Evolutionary conservation across 805 yeast genomes (phyloP), one percentile per base, ranked within the genome.

Genomic region (Wickerhamiella brachini): DNA sequence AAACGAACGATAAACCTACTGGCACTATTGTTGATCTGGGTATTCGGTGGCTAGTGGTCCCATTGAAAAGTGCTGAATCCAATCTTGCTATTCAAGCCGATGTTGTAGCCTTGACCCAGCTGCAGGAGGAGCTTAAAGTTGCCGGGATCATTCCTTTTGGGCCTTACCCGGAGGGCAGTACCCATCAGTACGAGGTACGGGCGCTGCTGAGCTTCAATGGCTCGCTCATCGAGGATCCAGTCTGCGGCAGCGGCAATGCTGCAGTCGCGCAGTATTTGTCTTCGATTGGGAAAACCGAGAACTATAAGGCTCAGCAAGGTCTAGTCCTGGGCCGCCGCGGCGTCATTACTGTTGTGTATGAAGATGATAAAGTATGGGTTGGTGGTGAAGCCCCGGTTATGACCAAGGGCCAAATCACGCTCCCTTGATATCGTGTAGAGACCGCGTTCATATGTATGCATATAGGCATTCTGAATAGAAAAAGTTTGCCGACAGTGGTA

Each of bases 161-260:
- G 1, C 37, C 34, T 17, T 47, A 44, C 17, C 48, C 55, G 1
- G 52, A 31, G 42, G 34, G 52, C 1, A 45, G 34, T 12, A n/a
- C 15, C n/a, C 24, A 24, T 13, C 29, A 49, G 13, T 50, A 52
- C 43, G 56, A 56, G 24, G 34, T 56, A 26, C 53, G 61, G 15
- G 53, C 61, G 9, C 52, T 55, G 39, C 58, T 54, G 2, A 53
- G 55, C 1, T 42, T 20, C 6, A 46, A 12, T 2, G 50, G 50
- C 6, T 49, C 34, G 12, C 29, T 54, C 7, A 6, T 21, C 26
- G 58, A 56, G 31, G 58, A 56, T 31, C 59, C 58, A 5, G 59
- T 56, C 1, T 55, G 59, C 22, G 61, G 62, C 5, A 57, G 60
- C 34, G 58, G 60, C 5, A 57, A 59, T 44, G 61, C 59, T 1